Conservation (phyloP, 2,329 filamentous ascomycete genomes). For the Microcyclospora pomicola region DNA sequence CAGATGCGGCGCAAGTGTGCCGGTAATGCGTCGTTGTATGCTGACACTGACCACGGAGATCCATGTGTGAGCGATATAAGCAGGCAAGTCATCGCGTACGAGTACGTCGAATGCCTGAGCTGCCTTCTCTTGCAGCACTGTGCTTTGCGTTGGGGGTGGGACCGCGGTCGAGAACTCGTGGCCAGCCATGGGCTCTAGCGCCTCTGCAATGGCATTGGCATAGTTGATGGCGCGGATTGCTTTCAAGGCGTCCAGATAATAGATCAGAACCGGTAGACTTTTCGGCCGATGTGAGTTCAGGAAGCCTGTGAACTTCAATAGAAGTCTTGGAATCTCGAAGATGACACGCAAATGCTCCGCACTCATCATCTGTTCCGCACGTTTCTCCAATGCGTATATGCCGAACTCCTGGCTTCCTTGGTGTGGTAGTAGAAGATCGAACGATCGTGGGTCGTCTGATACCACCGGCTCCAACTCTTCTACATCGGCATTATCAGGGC, state of each 20-base stretch:
- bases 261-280: slow-evolving; percentile 52
- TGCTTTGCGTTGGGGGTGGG: slow-evolving; percentile 42
- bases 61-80: slow-evolving; percentile 56
- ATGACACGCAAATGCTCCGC: slow-evolving; percentile 50
- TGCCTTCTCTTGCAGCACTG: slow-evolving; percentile 47
- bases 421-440: slow-evolving; percentile 36
- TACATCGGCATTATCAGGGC: slow-evolving; percentile 24
- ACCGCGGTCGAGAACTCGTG: slow-evolving; percentile 41
- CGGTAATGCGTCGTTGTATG: slow-evolving; percentile 53
- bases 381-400: slow-evolving; percentile 46
- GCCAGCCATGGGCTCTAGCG: slow-evolving; percentile 42
- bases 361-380: slow-evolving; percentile 53
- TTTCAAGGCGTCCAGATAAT: slow-evolving; percentile 60
- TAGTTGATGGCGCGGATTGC: slow-evolving; percentile 58
- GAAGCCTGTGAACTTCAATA: slow-evolving; percentile 55
- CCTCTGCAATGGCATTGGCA: slow-evolving; percentile 52
- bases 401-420: slow-evolving; percentile 17
- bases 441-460: slow-evolving; percentile 40
- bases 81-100: slow-evolving; percentile 54
- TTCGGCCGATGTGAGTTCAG: slow-evolving; percentile 44
- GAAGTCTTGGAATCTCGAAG: slow-evolving; percentile 47
- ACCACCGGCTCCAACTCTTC: slow-evolving; percentile 34
- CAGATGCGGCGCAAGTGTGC: slow-evolving; percentile 49
- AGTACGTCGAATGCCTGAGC: slow-evolving; percentile 51
- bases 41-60: slow-evolving; percentile 56